Percentiles rank a stretch among this genome's conserved stretches.
Evolutionary conservation across 2,329 filamentous ascomycete genomes (phyloP).

Genomic region (Ophiocordyceps sinensis): DNA sequence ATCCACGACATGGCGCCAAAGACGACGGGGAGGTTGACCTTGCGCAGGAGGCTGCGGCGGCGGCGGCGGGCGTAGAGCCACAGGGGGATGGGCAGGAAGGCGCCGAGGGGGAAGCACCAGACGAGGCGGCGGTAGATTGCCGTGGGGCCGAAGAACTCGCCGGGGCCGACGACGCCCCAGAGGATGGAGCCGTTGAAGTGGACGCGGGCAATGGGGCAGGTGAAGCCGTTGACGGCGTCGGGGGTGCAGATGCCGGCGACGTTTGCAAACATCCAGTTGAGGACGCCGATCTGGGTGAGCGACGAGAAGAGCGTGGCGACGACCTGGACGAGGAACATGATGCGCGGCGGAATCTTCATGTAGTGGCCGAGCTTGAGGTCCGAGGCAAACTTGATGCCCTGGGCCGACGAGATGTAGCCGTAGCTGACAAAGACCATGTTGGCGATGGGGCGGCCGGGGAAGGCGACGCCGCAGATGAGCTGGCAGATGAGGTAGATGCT

Average conservation of each 20-base stretch:
- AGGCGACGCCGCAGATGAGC: conserved; percentile 66
- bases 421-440: conserved; percentile 94
- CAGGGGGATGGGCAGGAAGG: conserved; percentile 56
- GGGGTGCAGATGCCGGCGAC: conserved; percentile 66
- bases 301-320: conserved; percentile 62
- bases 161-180: conserved; percentile 76
- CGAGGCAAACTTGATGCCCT: conserved; percentile 78
- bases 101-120: conserved; percentile 70
- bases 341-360: conserved; percentile 74
- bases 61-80: conserved; percentile 54
- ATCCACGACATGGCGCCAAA: conserved; percentile 80
- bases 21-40: conserved; percentile 69
- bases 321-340: conserved; percentile 66
- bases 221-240: conserved; percentile 73
- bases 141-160: conserved; percentile 64
- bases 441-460: conserved; percentile 72
- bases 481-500: conserved; percentile 80
- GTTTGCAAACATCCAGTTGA: conserved; percentile 82
- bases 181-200: conserved; percentile 85
- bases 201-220: conserved; percentile 72
- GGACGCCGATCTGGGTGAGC: conserved; percentile 65
- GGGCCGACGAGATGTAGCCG: conserved; percentile 76
- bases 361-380: conserved; percentile 81
- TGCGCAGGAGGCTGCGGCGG: conserved; percentile 50
- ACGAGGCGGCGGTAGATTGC: conserved; percentile 64